phyloP scores from a whole-genome alignment of 2,329 filamentous ascomycete species.

The Colletotrichum phormii region DNA sequence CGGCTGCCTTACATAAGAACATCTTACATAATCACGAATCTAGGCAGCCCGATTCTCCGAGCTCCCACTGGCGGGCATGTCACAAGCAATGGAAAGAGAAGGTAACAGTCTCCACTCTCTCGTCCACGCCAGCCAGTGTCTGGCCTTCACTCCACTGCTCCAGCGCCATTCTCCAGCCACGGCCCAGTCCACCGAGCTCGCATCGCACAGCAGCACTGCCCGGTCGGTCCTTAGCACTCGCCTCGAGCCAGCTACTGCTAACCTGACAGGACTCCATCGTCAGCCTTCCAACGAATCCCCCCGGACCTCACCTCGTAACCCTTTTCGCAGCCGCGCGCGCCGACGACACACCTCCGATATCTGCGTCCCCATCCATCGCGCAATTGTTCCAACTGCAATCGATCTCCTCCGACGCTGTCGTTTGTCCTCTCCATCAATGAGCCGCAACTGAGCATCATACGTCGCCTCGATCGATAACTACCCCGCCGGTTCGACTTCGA shows the following conservation, averaged over 20 bases:
- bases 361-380: neutral
- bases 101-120: neutral
- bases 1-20: neutral
- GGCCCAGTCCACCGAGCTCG: slow-evolving; percentile 18
- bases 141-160: neutral
- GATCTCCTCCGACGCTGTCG: neutral
- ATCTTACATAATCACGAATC: slow-evolving; percentile 1
- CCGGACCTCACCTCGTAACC: neutral
- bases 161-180: slow-evolving; percentile 5
- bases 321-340: neutral
- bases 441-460: slow-evolving; percentile 23
- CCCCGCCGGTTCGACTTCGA: slow-evolving; percentile 36
- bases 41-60: slow-evolving; percentile 7
- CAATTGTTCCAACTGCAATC: neutral
- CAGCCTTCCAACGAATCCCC: slow-evolving; percentile 11
- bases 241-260: neutral
- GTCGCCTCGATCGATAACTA: slow-evolving; percentile 36
- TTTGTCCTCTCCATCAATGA: slow-evolving; percentile 26
- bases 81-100: neutral
- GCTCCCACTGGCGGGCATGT: neutral
- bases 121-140: slow-evolving; percentile 14
- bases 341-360: neutral
- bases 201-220: slow-evolving; percentile 10
- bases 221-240: neutral
- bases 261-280: slow-evolving; percentile 13